Base-by-base conservation (phyloP, 2,329 filamentous ascomycete species). In the Remersonia thermophila region DNA sequence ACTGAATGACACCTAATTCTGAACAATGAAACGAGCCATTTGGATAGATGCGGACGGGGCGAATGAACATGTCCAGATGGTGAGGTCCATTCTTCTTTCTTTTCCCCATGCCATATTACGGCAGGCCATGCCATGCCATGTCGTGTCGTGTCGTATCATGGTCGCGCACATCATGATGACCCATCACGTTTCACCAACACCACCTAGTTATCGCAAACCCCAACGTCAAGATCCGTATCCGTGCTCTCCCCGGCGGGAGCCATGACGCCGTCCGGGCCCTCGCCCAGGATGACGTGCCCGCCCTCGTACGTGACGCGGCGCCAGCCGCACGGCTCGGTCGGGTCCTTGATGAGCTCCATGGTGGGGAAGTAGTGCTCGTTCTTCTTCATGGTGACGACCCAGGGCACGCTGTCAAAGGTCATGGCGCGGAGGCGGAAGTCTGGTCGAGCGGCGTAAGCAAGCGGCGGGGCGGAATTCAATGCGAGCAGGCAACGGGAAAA, bases 341-440 rank as follows among this genome's bases (percentile, higher is more conserved):
- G 53, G 45, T 80, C 76, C 56, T 79, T 80, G 57, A 76, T 71
- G 68, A 75, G 79, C 51, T 81, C 77, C 57, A 75, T 72, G 1
- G 75, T 80, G 0, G 77, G 77, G 59, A 81, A 82, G 57, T 98
- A 98, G 60, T 98, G 91, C 55, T 98, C 89, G 50, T 95, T 95
- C 73, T 96, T 96, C 77, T 98, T 98, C 83, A 98, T 94, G 7
- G 91, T 98, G 27, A 93, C 84, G n/a, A 98, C 86, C 86, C 91
- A 98, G 3, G 89, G 89, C 8, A 98, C 86, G 52, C 93, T 93
- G 58, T 98, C 91, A 53, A 98, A 98, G 0, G 91, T 96, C 57
- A 96, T 85, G n/a, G 91, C 85, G 57, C 89, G 87, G 36, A 98
- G 69, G 13, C 91, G 79, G 76, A 98, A 98, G 61, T 98, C 77